Evolutionary conservation across 2,329 filamentous ascomycete genomes (phyloP).

Genomic region (Colletotrichum sp.): DNA sequence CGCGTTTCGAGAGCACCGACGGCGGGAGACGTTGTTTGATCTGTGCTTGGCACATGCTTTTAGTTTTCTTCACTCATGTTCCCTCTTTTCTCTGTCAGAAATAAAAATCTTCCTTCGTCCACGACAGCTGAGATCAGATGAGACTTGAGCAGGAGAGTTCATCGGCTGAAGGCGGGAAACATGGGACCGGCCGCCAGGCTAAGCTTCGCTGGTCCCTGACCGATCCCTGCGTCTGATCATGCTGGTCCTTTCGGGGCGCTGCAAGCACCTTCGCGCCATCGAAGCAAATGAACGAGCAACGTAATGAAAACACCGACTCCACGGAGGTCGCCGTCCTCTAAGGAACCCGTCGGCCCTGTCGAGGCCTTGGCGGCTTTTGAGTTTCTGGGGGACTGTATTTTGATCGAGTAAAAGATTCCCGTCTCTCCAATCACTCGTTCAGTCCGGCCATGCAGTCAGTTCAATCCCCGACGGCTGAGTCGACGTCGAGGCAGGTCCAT

Average conservation of each 20-base stretch:
- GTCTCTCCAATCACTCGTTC: background rate
- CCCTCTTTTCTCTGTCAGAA: background rate
- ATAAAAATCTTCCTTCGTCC: background rate
- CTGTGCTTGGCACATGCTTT: background rate
- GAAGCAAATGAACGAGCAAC: background rate
- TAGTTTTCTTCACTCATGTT: background rate
- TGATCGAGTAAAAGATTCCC: constrained; percentile 4
- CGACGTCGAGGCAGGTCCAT: background rate
- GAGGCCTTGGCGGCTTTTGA: background rate
- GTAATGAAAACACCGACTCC: constrained; percentile 12
- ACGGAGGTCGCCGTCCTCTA: background rate
- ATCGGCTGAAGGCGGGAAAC: background rate
- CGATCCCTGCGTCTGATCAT: constrained; percentile 3
- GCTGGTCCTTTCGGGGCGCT: background rate
- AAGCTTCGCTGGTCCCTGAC: constrained; percentile 13
- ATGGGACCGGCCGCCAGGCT: background rate
- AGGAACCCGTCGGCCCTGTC: background rate
- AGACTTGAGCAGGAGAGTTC: background rate
- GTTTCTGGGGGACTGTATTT: background rate
- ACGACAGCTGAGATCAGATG: background rate
- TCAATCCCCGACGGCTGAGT: background rate
- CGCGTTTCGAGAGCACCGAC: background rate
- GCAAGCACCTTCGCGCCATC: background rate
- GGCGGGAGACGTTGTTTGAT: background rate
- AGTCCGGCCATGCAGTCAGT: background rate